Conservation (phyloP, 2,329 filamentous ascomycete genomes). For the Herpotrichia juniperi region DNA sequence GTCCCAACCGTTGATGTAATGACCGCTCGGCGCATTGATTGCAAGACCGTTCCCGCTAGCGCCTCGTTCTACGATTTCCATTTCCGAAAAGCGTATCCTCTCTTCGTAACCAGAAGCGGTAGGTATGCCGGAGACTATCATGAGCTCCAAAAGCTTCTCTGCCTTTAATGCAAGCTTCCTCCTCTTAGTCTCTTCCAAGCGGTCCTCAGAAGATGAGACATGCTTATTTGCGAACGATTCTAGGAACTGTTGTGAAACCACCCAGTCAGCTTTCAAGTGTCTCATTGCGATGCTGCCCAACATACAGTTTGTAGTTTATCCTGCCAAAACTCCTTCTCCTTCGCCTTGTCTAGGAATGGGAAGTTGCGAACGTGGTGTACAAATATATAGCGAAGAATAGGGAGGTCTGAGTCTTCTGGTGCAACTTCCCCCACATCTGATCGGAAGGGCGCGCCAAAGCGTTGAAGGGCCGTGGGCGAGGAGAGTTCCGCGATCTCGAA, state of each 20-base stretch:
- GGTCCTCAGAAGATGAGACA: constrained; percentile 95
- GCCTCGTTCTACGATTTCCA: constrained; percentile 93
- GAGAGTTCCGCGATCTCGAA: constrained; percentile 92
- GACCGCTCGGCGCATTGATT: constrained; percentile 85
- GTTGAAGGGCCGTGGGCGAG: constrained; percentile 89
- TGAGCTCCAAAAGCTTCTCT: constrained; percentile 94
- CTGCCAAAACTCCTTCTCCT: constrained; percentile 99
- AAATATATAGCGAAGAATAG: constrained; percentile 94
- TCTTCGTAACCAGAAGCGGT: constrained; percentile 98
- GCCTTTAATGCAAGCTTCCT: constrained; percentile 91
- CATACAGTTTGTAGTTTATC: constrained; percentile 92
- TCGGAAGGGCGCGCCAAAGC: constrained; percentile 94
- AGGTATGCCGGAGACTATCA: constrained; percentile 98
- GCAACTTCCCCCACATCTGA: constrained; percentile 92
- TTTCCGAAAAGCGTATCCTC: constrained; percentile 92
- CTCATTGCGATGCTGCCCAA: constrained; percentile 31
- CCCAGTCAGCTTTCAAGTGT: constrained; percentile 22
- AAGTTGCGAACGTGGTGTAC: constrained; percentile 98
- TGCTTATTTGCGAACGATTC: constrained; percentile 97
- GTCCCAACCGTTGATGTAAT: constrained; percentile 95
- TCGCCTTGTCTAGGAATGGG: constrained; percentile 93
- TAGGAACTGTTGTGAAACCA: constrained; percentile 69
- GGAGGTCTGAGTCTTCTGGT: constrained; percentile 90
- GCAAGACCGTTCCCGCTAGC: constrained; percentile 90
- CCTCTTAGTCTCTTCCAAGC: constrained; percentile 94